These are phyloP conservation scores for Triticum urartu DNA, from an alignment of 176 grass and related monocot genomes.

Conservation along the genomic window DNA sequence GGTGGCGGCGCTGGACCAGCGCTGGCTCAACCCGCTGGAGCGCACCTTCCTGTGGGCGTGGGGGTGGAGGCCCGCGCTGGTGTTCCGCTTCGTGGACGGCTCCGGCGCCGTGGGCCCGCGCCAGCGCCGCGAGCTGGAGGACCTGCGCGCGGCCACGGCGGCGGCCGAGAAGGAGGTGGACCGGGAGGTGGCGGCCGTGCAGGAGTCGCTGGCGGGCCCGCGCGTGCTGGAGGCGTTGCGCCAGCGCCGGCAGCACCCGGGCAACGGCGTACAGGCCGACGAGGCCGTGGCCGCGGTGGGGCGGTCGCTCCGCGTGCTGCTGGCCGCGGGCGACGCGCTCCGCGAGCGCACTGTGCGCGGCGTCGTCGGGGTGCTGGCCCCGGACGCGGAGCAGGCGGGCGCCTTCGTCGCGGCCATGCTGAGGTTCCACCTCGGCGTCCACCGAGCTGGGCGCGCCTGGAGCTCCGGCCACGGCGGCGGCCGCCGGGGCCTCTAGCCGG, in stretches of 20 bases:
- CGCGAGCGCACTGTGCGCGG: conserved; percentile 44
- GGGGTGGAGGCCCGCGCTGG: conserved; percentile 66
- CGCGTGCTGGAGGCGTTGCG: conserved; percentile 54
- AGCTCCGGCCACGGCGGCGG: conserved; percentile 8
- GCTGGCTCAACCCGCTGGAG: conserved; percentile 79
- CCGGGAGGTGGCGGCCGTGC: conserved; percentile 46
- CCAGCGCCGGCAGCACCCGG: not conserved
- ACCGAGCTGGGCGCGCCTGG: conserved; percentile 35
- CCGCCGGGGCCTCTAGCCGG: not conserved
- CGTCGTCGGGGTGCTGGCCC: conserved; percentile 34
- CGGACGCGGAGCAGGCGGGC: conserved; percentile 40
- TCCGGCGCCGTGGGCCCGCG: not conserved
- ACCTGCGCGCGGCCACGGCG: conserved; percentile 22
- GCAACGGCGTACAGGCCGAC: conserved; percentile 28
- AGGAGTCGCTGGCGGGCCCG: conserved; percentile 57
- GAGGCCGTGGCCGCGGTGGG: conserved; percentile 36
- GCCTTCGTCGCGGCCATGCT: conserved; percentile 46
- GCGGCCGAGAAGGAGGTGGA: conserved; percentile 49
- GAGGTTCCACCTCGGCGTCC: conserved; percentile 48
- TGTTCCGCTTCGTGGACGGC: conserved; percentile 50
- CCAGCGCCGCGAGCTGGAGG: conserved; percentile 16
- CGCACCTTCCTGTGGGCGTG: conserved; percentile 81
- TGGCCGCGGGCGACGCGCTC: conserved; percentile 55
- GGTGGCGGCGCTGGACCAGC: conserved; percentile 48
- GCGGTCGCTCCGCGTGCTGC: conserved; percentile 34